phyloP scores from a whole-genome alignment of 1,139 yeast species.

The Suhomyces choctaworum region DNA sequence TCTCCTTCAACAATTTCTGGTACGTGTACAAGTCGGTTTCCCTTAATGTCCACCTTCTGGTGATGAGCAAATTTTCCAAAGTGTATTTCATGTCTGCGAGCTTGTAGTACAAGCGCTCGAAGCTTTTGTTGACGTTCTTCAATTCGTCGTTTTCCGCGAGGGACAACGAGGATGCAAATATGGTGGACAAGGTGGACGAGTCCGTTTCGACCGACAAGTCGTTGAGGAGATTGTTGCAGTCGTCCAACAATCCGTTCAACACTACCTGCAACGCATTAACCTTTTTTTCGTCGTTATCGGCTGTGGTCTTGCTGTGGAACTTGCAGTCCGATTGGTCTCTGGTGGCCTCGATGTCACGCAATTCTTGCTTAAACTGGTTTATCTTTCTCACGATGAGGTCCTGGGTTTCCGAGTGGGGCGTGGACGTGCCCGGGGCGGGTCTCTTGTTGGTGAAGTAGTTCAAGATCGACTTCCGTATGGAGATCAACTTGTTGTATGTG shows the following conservation, averaged over 20 bases:
- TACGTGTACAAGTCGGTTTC: slow-evolving; percentile 89
- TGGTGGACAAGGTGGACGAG: slow-evolving; percentile 26
- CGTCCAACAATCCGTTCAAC: slow-evolving; percentile 73
- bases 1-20: slow-evolving; percentile 68
- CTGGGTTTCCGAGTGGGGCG: slow-evolving; percentile 3
- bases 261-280: slow-evolving; percentile 52
- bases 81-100: slow-evolving; percentile 67
- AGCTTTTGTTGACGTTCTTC: slow-evolving; percentile 14
- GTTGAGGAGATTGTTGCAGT: slow-evolving; percentile 70
- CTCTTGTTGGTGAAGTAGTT: slow-evolving; percentile 31
- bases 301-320: slow-evolving; percentile 27
- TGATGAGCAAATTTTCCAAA: slow-evolving; percentile 77
- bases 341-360: slow-evolving; percentile 32
- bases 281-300: slow-evolving; percentile 23
- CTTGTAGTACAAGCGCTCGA: slow-evolving; percentile 31
- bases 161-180: slow-evolving; percentile 22
- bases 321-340: slow-evolving; percentile 37
- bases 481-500: slow-evolving; percentile 49
- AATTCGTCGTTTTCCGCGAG: slow-evolving; percentile 8
- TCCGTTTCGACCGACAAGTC: slow-evolving; percentile 67
- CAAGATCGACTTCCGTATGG: slow-evolving; percentile 36
- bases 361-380: slow-evolving; percentile 23
- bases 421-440: not conserved
- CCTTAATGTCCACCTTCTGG: slow-evolving; percentile 95
- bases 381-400: slow-evolving; percentile 12